phyloP scores from a whole-genome alignment of 805 yeast species.

The Kodamaea kaohsiungensis region DNA sequence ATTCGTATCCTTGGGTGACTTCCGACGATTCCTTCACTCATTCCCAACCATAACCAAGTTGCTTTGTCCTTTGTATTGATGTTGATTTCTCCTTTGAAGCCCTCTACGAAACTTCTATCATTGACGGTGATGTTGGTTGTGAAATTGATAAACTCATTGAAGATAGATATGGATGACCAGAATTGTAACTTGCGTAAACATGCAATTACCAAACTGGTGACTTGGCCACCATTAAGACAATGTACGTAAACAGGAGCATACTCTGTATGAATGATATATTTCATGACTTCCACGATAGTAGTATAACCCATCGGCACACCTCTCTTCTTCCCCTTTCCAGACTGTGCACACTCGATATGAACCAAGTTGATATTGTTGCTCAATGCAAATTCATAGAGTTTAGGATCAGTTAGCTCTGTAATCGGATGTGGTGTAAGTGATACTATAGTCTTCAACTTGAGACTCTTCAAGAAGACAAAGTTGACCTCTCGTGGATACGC shows the following conservation, averaged over 20 bases:
- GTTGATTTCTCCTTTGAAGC: slow-evolving; percentile 64
- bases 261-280: slow-evolving; percentile 56
- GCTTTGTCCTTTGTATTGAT: slow-evolving; percentile 48
- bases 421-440: slow-evolving; percentile 81
- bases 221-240: slow-evolving; percentile 88
- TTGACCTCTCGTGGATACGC: slow-evolving; percentile 83
- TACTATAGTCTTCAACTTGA: slow-evolving; percentile 68
- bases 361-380: slow-evolving; percentile 57
- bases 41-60: slow-evolving; percentile 67
- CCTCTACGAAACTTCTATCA: slow-evolving; percentile 82
- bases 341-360: slow-evolving; percentile 66
- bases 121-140: slow-evolving; percentile 77
- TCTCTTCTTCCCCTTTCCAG: slow-evolving; percentile 79
- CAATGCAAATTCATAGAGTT: slow-evolving; percentile 52
- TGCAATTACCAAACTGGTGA: slow-evolving; percentile 81
- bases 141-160: slow-evolving; percentile 79
- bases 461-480: slow-evolving; percentile 62
- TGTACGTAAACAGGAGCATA: slow-evolving; percentile 78
- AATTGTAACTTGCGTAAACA: slow-evolving; percentile 79
- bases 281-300: slow-evolving; percentile 60
- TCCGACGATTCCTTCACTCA: slow-evolving; percentile 56
- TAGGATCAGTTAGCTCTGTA: slow-evolving; percentile 50
- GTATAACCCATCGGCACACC: slow-evolving; percentile 77
- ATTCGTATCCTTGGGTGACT: slow-evolving; percentile 54
- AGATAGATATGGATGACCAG: slow-evolving; percentile 88